These are phyloP conservation scores for Arthrobotrys megalospora DNA, from an alignment of 2,329 filamentous ascomycete genomes.

Conservation along the genomic window DNA sequence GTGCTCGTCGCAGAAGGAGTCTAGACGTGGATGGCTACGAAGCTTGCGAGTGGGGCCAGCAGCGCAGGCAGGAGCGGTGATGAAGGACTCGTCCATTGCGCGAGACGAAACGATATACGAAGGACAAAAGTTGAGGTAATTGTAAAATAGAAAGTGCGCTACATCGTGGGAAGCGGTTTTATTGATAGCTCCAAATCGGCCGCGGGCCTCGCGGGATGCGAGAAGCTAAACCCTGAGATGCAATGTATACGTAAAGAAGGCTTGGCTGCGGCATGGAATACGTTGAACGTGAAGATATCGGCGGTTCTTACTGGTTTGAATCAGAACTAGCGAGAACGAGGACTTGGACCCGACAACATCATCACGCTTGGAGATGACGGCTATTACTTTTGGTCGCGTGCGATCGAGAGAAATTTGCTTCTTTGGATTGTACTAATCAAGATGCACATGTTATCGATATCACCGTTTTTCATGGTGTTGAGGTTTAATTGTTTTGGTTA, in stretches of 20 bases:
- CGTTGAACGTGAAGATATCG: conserved; percentile 45
- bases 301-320: conserved; percentile 46
- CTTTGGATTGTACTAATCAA: neutral
- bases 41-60: conserved; percentile 57
- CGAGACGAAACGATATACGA: conserved; percentile 12
- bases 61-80: conserved; percentile 47
- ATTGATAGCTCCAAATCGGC: conserved; percentile 18
- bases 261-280: conserved; percentile 36
- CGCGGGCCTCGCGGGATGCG: conserved; percentile 39
- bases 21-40: conserved; percentile 60
- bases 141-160: conserved; percentile 7
- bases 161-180: conserved; percentile 25
- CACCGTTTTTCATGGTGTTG: conserved; percentile 20
- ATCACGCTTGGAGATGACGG: neutral
- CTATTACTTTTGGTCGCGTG: conserved; percentile 12
- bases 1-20: conserved; percentile 67
- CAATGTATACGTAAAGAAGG: conserved; percentile 54
- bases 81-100: conserved; percentile 58
- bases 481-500: conserved; percentile 2
- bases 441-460: conserved; percentile 12
- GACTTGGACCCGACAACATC: conserved; percentile 34
- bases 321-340: conserved; percentile 44
- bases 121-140: conserved; percentile 39
- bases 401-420: neutral
- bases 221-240: conserved; percentile 44